phyloP scores from a whole-genome alignment of 2,329 filamentous ascomycete genomes.

The Talaromyces funiculosus region DNA sequence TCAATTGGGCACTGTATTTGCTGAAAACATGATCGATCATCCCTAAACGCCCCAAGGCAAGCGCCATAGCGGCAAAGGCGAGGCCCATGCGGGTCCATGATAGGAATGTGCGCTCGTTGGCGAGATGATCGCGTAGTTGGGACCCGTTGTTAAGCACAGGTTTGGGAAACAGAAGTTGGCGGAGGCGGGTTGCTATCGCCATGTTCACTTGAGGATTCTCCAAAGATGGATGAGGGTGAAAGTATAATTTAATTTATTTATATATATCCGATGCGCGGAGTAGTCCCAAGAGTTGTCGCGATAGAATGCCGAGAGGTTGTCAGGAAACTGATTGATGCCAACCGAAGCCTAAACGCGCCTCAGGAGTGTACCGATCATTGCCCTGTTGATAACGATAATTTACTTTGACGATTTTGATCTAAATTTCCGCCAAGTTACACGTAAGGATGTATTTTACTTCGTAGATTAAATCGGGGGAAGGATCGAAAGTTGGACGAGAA shows the following conservation, averaged over 20 bases:
- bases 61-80: conserved; percentile 27
- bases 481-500: neutral
- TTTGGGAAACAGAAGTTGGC: conserved; percentile 22
- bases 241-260: too few relatives aligned
- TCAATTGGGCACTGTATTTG: neutral
- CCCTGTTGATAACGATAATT: too few relatives aligned
- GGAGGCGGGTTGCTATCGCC: conserved; percentile 5
- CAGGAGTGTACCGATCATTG: neutral
- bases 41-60: conserved; percentile 25
- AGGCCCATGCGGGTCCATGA: conserved; percentile 31
- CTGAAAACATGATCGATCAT: conserved; percentile 24
- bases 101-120: conserved; percentile 31
- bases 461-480: neutral
- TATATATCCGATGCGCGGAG: too few relatives aligned
- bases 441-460: neutral
- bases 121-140: conserved; percentile 29
- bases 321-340: neutral
- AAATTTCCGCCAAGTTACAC: neutral
- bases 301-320: neutral
- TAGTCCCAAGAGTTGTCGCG: neutral
- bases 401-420: neutral
- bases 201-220: neutral
- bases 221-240: too few relatives aligned
- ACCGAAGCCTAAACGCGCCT: neutral
- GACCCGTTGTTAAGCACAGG: conserved; percentile 26